Evolutionary conservation across 2,329 filamentous ascomycete species (phyloP), one percentile per base, ranked within the genome.

Genomic region (Tolypocladium amazonense): DNA sequence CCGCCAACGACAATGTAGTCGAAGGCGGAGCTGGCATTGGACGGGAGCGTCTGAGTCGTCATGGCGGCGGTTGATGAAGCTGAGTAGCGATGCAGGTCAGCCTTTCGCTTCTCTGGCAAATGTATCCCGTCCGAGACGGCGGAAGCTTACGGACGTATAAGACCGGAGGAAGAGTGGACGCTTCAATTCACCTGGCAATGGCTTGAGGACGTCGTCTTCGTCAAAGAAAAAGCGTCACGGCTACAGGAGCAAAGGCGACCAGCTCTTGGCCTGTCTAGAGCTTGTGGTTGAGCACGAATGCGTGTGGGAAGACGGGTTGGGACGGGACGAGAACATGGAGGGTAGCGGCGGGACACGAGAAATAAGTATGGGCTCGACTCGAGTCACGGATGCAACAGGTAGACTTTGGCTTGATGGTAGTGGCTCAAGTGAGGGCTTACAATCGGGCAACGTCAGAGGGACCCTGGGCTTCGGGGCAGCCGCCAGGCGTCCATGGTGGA

Each of bases 1-100:
- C 90, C 90, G 64, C 90, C 90, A 57, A 94, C 88, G 66, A 94
- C 85, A 72, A 94, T 82, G 78, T 92, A 94, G 81, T 94, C 90
- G 76, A 86, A 94, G 76, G 79, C 80, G 74, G 86, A 79, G 69
- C 81, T 80, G 66, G 88, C 85, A 69, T 81, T 77, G 63, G 82
- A 73, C 56, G 88, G 80, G 64, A 92, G 80, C 60, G 85, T 77
- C 65, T 82, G 85, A 64, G 88, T 92, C 58, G 88, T 89, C 81
- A 86, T 87, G 65, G 11, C 41, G 20, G 47, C 50, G 27, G 7
- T 35, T n/a, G 15, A 11, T 20, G 25, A 20, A 25, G 23, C 8
- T 14, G 43, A 15, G 11, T 11, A 8, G 23, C n/a, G 43, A 27
- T 3, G 43, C 15, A 18, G 41, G 41, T 45, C n/a, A 45, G 41